phyloP scores from a whole-genome alignment of 78 protist genomes.

The Dictyostelium intermedium region DNA sequence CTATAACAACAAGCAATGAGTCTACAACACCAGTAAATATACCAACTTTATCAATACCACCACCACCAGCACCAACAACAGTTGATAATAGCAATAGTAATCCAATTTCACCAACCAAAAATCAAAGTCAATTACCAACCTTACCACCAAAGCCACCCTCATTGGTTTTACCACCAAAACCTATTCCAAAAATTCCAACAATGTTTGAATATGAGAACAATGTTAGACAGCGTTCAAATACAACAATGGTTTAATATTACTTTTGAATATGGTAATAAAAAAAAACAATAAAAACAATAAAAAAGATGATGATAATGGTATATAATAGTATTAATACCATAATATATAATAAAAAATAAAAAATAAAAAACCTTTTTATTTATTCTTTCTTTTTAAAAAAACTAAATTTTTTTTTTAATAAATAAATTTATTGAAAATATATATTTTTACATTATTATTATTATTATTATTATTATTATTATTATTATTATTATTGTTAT shows the following conservation, averaged over 20 bases:
- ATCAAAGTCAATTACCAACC: neutral
- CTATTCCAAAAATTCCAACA: constrained; percentile 24
- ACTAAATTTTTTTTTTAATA: neutral
- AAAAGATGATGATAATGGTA: neutral
- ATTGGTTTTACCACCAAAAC: constrained; percentile 20
- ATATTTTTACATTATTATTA: neutral
- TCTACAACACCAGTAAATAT: neutral
- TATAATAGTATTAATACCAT: neutral
- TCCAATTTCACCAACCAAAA: constrained; percentile 4
- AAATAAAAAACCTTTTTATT: neutral
- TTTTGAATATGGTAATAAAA: too few relatives aligned
- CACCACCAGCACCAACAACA: neutral
- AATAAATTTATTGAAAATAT: neutral
- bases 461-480: neutral
- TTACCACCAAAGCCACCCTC: constrained; percentile 12
- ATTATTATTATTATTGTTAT: neutral
- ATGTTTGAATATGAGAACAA: neutral
- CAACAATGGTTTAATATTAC: neutral
- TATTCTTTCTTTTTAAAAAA: neutral
- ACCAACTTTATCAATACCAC: neutral
- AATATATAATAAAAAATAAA: neutral
- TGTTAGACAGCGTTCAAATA: constrained; percentile 29
- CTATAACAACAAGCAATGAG: neutral
- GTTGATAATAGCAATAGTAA: neutral
- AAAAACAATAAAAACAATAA: too few relatives aligned